A percentile compares a stretch with the other conserved stretches of the same genome.
These are phyloP conservation scores for Elaeis oleifera DNA, from an alignment of 202 grass and related monocot species.

Conservation along the genomic window DNA sequence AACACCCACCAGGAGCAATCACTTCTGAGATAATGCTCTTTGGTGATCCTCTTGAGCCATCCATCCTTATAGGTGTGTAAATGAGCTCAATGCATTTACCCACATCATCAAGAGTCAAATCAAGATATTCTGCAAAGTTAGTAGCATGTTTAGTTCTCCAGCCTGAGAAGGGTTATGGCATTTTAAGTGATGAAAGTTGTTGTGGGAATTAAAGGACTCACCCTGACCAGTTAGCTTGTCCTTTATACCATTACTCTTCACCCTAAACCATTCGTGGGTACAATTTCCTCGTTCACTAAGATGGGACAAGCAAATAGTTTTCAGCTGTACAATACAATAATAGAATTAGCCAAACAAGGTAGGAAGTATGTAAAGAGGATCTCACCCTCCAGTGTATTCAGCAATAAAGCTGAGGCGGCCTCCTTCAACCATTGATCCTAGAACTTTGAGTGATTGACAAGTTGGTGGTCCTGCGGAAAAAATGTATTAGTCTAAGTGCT, in stretches of 20 bases:
- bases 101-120: slow-evolving; percentile 69
- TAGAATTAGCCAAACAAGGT: slow-evolving; percentile 19
- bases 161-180: not conserved
- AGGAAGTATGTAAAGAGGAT: not conserved
- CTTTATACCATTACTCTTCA: slow-evolving; percentile 50
- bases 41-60: slow-evolving; percentile 54
- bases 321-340: slow-evolving; percentile 16
- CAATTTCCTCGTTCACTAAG: slow-evolving; percentile 75
- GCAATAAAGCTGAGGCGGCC: slow-evolving; percentile 53
- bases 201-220: slow-evolving; percentile 20
- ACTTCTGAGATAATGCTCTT: slow-evolving; percentile 53
- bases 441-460: slow-evolving; percentile 64
- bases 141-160: slow-evolving; percentile 1
- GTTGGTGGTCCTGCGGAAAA: slow-evolving; percentile 59
- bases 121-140: slow-evolving; percentile 53
- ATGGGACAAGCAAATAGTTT: slow-evolving; percentile 21
- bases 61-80: slow-evolving; percentile 70
- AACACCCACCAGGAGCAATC: slow-evolving; percentile 70
- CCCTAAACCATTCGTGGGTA: slow-evolving; percentile 78
- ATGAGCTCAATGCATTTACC: slow-evolving; percentile 54
- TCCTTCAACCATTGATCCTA: slow-evolving; percentile 73
- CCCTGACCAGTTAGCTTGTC: slow-evolving; percentile 51
- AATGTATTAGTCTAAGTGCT: slow-evolving; percentile 28
- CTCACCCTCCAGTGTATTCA: slow-evolving; percentile 77
- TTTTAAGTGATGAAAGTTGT: not conserved